Conservation (phyloP, 2,329 filamentous ascomycete genomes). For the Xylariaceae sp. region DNA sequence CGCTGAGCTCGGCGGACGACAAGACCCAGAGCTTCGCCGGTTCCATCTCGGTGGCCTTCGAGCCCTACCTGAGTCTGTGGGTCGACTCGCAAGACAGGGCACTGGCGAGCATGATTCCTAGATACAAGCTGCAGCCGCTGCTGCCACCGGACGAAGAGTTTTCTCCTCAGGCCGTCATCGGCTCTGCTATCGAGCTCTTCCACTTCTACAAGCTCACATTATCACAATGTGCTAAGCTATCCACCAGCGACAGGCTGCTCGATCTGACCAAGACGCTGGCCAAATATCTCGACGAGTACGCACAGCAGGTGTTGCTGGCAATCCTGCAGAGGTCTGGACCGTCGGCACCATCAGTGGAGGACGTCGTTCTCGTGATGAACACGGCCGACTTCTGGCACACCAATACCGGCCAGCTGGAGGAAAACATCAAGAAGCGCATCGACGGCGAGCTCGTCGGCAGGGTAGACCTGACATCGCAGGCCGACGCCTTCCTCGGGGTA, state of each 20-base stretch:
- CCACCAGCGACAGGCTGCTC: slow-evolving; percentile 77
- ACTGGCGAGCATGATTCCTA: slow-evolving; percentile 74
- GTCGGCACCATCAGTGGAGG: slow-evolving; percentile 54
- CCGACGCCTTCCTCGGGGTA: slow-evolving; percentile 91
- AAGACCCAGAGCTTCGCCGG: slow-evolving; percentile 74
- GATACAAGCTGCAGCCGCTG: slow-evolving; percentile 76
- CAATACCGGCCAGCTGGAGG: slow-evolving; percentile 87
- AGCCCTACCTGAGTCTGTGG: slow-evolving; percentile 95
- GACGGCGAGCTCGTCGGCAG: slow-evolving; percentile 67
- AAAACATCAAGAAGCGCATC: slow-evolving; percentile 86
- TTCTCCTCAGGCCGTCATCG: slow-evolving; percentile 77
- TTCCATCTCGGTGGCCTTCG: slow-evolving; percentile 91
- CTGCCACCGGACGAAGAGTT: slow-evolving; percentile 86
- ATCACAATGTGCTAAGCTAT: slow-evolving; percentile 92
- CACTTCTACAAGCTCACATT: slow-evolving; percentile 92
- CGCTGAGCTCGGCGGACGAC: slow-evolving; percentile 71
- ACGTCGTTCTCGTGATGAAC: slow-evolving; percentile 81
- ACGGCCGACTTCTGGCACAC: slow-evolving; percentile 96
- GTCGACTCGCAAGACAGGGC: slow-evolving; percentile 93
- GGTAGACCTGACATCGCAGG: slow-evolving; percentile 86
- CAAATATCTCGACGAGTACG: slow-evolving; percentile 92
- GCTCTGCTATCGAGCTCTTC: slow-evolving; percentile 93
- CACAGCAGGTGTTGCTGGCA: slow-evolving; percentile 79
- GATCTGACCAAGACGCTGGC: slow-evolving; percentile 81
- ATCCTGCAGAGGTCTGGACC: slow-evolving; percentile 53